Evolutionary conservation across 352 stramenopile species (phyloP), one percentile per base, ranked within the genome.

Genomic region (Phytophthora tentaculata): DNA sequence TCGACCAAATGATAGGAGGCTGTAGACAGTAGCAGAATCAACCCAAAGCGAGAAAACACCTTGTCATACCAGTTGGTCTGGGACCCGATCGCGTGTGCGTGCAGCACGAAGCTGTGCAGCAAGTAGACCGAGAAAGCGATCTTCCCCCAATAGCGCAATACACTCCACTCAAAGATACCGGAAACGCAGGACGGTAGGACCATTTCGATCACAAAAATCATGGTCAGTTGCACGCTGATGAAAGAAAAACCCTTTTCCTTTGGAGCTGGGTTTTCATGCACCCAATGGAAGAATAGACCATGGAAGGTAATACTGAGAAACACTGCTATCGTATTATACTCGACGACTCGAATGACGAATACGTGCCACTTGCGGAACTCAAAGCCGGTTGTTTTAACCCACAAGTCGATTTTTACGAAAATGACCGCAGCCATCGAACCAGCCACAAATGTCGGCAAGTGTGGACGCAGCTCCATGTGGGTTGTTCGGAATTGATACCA

Each of bases 111-210:
- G 44, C 62, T 81, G 56, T 84, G 76, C 10, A 81, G 53, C 54
- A 84, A 32, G 32, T 84, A 84, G 24, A 79, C 72, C 0, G 76
- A 83, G 52, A 73, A 83, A 55, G 72, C 80, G 56, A 83, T 71
- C 62, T 84, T 81, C 39, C 73, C 76, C n/a, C 63, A 76, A 64
- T 77, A 84, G 12, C 55, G 53, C 28, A 84, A 35, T 17, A 80
- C 29, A 12, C 64, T 68, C 69, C 65, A 84, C 62, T 84, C 76
- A 32, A 84, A 74, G 19, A 81, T 48, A 0, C 53, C 50, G 0
- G 73, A 75, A 0, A 84, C 26, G 1, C 64, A 64, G 4, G 69
- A 78, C 24, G 72, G 72, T 19, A 68, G 28, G n/a, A 84, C 44
- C 61, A 84, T 69, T 52, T 84, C 76, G 20, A 69, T 70, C 28